Conservation (phyloP, 805 yeast genomes). For the Saccharomycopsis sp. region DNA sequence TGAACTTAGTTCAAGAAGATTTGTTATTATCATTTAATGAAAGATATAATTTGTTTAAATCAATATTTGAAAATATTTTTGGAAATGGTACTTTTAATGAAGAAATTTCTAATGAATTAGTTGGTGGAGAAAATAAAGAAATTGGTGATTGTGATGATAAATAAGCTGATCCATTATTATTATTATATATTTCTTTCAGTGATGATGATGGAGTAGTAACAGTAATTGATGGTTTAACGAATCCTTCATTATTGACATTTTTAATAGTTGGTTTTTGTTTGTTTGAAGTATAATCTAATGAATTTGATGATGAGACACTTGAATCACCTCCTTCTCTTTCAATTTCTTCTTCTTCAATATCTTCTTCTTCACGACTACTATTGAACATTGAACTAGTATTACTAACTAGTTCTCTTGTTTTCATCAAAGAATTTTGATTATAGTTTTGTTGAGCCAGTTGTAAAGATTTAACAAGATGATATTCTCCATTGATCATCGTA, state of each 20-base stretch:
- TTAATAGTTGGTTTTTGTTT: background rate
- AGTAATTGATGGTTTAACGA: background rate
- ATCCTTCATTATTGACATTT: background rate
- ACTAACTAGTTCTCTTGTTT: constrained; percentile 9
- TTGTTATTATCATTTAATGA: background rate
- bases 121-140: background rate
- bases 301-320: background rate
- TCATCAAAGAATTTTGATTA: constrained; percentile 11
- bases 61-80: too few relatives aligned
- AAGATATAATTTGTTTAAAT: background rate
- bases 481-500: too few relatives aligned
- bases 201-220: too few relatives aligned
- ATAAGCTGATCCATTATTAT: background rate
- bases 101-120: too few relatives aligned
- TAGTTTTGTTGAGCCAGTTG: constrained; percentile 9
- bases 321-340: background rate
- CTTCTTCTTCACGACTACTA: background rate
- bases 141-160: background rate
- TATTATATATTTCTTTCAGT: too few relatives aligned
- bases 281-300: background rate
- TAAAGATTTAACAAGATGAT: constrained; percentile 5
- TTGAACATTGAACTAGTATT: constrained; percentile 1
- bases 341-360: too few relatives aligned
- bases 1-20: background rate
- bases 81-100: too few relatives aligned